Conservation (phyloP, 352 stramenopile genomes). For the Phytophthora podocarpi region DNA sequence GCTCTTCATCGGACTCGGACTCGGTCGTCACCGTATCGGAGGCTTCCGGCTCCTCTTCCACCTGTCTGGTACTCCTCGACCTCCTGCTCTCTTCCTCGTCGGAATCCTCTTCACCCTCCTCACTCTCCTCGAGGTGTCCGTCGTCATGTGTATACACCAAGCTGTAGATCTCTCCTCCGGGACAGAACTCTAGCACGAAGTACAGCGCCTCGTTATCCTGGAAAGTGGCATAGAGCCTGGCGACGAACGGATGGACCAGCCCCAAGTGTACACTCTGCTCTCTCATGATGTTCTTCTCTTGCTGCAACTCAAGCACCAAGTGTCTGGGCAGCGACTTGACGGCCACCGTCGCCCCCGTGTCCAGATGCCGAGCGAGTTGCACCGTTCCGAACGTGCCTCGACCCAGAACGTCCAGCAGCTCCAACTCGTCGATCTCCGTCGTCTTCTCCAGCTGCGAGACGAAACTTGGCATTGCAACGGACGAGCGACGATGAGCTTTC, state of each 20-base stretch:
- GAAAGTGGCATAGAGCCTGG: slow-evolving; percentile 68
- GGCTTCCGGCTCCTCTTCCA: slow-evolving; percentile 16
- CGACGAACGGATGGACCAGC: slow-evolving; percentile 66
- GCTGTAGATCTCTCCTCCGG: slow-evolving; percentile 85
- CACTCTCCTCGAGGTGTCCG: slow-evolving; percentile 30
- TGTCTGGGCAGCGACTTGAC: slow-evolving; percentile 62
- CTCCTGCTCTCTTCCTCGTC: slow-evolving; percentile 27
- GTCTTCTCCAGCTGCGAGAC: slow-evolving; percentile 34
- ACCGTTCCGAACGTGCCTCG: slow-evolving; percentile 76
- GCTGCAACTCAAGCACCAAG: slow-evolving; percentile 53
- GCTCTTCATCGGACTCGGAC: slow-evolving; percentile 55
- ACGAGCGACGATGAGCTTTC: slow-evolving; percentile 18
- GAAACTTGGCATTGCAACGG: slow-evolving; percentile 18
- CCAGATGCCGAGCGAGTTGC: slow-evolving; percentile 62
- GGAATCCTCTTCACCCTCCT: slow-evolving; percentile 15
- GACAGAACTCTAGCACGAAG: slow-evolving; percentile 78
- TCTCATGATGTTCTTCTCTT: slow-evolving; percentile 72
- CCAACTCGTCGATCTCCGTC: slow-evolving; percentile 47
- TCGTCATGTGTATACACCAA: slow-evolving; percentile 72
- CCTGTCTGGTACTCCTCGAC: slow-evolving; percentile 8
- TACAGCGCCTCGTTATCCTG: slow-evolving; percentile 77
- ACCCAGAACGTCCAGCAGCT: slow-evolving; percentile 68
- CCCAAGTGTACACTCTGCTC: slow-evolving; percentile 70
- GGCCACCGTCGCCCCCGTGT: slow-evolving; percentile 57
- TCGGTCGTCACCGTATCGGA: slow-evolving; percentile 35